Conservation (phyloP, 23 red algal genomes). For the Chondrus crispus region DNA sequence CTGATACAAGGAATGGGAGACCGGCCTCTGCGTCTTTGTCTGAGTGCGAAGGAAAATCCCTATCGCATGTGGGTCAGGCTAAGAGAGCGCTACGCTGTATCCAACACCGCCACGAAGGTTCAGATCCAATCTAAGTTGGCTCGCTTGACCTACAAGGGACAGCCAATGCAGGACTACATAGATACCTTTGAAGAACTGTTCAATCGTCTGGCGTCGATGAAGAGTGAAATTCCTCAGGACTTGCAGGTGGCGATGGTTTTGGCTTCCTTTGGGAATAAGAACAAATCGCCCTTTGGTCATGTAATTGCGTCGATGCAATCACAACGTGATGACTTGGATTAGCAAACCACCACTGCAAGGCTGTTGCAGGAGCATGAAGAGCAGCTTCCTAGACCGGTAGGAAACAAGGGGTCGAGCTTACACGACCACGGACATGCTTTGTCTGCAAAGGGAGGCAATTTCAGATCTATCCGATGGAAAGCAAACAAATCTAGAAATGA, state of each 20-base stretch:
- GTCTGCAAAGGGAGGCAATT: neutral
- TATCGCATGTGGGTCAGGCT: neutral
- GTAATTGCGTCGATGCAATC: neutral
- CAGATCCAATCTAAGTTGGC: neutral
- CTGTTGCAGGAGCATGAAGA: neutral
- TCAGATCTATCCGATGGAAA: neutral
- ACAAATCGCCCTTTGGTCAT: neutral
- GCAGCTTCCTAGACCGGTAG: neutral
- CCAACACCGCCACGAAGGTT: neutral
- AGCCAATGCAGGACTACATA: neutral
- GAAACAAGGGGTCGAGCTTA: neutral
- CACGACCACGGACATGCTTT: neutral
- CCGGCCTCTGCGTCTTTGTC: neutral
- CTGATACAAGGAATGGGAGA: neutral
- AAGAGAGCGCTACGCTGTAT: neutral
- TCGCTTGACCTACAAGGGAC: neutral
- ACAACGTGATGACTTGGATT: neutral
- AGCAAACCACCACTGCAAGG: neutral
- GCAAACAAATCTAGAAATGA: neutral
- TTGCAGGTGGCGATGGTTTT: neutral
- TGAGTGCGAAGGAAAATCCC: neutral
- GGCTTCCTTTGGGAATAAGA: neutral
- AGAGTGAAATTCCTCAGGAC: neutral
- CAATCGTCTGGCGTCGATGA: neutral
- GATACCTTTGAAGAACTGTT: neutral